Evolutionary conservation across 164 flowering plant genomes (phyloP), one percentile per base, ranked within the genome.

Genomic region (Santalum album): DNA sequence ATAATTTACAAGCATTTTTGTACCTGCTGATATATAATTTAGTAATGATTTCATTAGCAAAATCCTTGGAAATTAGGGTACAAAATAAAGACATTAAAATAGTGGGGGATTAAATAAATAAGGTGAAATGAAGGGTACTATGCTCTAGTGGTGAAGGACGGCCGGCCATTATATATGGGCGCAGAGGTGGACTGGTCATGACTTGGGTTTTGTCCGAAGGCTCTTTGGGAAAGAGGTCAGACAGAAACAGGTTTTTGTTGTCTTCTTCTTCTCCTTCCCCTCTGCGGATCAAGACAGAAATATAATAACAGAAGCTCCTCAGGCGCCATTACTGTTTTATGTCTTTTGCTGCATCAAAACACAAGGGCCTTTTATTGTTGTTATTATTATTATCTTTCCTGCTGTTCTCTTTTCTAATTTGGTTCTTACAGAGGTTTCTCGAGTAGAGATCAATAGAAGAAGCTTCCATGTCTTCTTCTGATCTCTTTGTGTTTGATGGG

Each of bases 401-500:
- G 36, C 36, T 12, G 12, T 32, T 7, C 12, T 12, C 36, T 32
- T 11, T 38, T 1, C 42, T 3, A 38, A 3, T 15, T 38, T 11
- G 17, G 2, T 11, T 38, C 4, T 38, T n/a, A n/a, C n/a, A n/a
- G n/a, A n/a, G n/a, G n/a, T n/a, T n/a, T n/a, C n/a, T n/a, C n/a
- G n/a, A n/a, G n/a, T n/a, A n/a, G n/a, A n/a, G n/a, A n/a, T n/a
- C n/a, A n/a, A n/a, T n/a, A n/a, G n/a, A n/a, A n/a, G n/a, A n/a
- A n/a, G n/a, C n/a, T n/a, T n/a, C 17, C 2, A 11, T 38, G 2
- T 38, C 17, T 38, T 38, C 17, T 1, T 38, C 80, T 67, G 79
- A 83, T 53, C 67, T 73, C 18, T 78, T 53, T 27, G 29, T 58
- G 25, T 61, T 69, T n/a, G 83, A 77, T 50, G 69, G 36, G 24